Percentiles rank a stretch among this genome's conserved stretches.
Conservation (phyloP, 148 eudicot genomes). For the Nyssa sinensis region DNA sequence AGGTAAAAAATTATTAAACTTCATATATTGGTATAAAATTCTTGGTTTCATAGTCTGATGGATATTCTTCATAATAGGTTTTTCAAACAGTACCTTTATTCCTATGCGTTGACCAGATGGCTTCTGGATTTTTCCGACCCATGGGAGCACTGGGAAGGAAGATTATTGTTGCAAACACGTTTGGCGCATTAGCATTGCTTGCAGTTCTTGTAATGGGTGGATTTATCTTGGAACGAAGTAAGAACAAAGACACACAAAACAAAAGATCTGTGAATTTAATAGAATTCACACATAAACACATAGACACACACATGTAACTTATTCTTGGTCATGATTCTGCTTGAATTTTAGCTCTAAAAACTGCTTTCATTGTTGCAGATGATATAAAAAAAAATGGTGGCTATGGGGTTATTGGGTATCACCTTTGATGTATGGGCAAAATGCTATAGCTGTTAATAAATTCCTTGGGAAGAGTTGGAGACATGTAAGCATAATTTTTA, state of each 20-base stretch:
- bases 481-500: conserved; percentile 24
- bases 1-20: conserved; percentile 24
- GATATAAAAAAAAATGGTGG: conserved; percentile 58
- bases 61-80: conserved; percentile 20
- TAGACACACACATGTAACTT: neutral
- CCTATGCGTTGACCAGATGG: conserved; percentile 26
- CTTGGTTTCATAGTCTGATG: neutral
- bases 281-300: neutral
- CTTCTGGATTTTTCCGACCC: conserved; percentile 36
- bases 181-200: conserved; percentile 33
- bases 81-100: conserved; percentile 28
- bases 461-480: conserved; percentile 68
- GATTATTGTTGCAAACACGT: conserved; percentile 36
- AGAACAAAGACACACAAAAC: no score
- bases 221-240: conserved; percentile 38
- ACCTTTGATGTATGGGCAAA: conserved; percentile 57
- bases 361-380: conserved; percentile 20
- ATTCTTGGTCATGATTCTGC: neutral
- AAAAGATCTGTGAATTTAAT: no score
- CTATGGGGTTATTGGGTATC: conserved; percentile 65
- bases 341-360: neutral
- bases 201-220: conserved; percentile 29
- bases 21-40: neutral
- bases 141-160: conserved; percentile 32
- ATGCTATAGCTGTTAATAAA: conserved; percentile 58